Percentiles rank a stretch among this genome's conserved stretches.
phyloP scores from a whole-genome alignment of 352 stramenopile genomes.

The Globisporangium carolinianum region DNA sequence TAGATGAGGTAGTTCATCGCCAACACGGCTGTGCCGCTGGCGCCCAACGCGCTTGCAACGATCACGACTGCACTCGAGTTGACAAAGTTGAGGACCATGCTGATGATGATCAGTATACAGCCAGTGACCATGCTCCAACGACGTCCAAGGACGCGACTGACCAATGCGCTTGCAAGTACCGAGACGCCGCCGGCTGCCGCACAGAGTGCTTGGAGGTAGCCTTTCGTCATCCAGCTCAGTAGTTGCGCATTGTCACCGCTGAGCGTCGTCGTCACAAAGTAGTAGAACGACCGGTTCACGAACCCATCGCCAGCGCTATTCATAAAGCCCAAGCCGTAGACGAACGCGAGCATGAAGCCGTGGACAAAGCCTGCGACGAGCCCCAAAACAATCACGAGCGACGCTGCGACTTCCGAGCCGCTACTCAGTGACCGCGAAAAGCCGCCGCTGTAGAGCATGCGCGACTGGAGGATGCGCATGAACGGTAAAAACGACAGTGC shows the following conservation, averaged over 20 bases:
- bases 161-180: constrained; percentile 37
- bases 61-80: constrained; percentile 46
- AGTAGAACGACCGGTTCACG: constrained; percentile 72
- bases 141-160: constrained; percentile 56
- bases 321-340: constrained; percentile 64
- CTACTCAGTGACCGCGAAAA: constrained; percentile 75
- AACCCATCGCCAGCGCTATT: constrained; percentile 69
- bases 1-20: constrained; percentile 74
- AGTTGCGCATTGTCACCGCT: constrained; percentile 28
- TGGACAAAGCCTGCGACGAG: constrained; percentile 71
- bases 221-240: constrained; percentile 38
- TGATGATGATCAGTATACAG: constrained; percentile 35
- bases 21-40: constrained; percentile 56
- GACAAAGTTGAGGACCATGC: constrained; percentile 56
- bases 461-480: constrained; percentile 81
- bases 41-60: constrained; percentile 38
- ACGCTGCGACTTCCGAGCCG: constrained; percentile 76
- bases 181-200: constrained; percentile 42
- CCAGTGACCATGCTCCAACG: constrained; percentile 56
- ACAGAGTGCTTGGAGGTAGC: constrained; percentile 51
- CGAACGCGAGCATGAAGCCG: constrained; percentile 67
- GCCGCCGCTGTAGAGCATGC: constrained; percentile 84
- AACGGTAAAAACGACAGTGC: constrained; percentile 75
- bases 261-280: constrained; percentile 42
- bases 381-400: constrained; percentile 69